phyloP scores from a whole-genome alignment of 805 yeast species.

The Candida koratica region DNA sequence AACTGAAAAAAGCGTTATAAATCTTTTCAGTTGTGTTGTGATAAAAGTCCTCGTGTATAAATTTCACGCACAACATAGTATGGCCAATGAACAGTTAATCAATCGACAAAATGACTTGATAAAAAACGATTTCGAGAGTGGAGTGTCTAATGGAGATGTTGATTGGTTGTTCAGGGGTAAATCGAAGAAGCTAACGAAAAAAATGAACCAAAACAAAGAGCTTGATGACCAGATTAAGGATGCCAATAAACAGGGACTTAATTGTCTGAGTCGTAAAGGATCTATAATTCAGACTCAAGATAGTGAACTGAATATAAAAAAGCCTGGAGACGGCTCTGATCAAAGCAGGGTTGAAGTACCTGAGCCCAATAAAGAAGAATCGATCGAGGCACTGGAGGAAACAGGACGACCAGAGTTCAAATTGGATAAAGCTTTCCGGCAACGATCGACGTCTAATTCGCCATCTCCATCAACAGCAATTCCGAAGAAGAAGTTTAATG shows the following conservation, averaged over 20 bases:
- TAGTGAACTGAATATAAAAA: neutral
- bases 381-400: too few relatives aligned
- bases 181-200: slow-evolving; percentile 52
- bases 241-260: slow-evolving; percentile 1
- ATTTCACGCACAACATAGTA: slow-evolving; percentile 3
- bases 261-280: neutral
- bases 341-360: neutral
- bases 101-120: slow-evolving; percentile 7
- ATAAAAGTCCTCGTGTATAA: too few relatives aligned
- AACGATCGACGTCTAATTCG: slow-evolving; percentile 12
- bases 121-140: slow-evolving; percentile 30
- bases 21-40: too few relatives aligned
- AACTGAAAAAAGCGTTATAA: too few relatives aligned
- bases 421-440: slow-evolving; percentile 13
- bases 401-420: slow-evolving; percentile 9
- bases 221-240: slow-evolving; percentile 9
- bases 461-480: too few relatives aligned
- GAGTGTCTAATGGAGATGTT: slow-evolving; percentile 71
- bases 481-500: slow-evolving; percentile 10
- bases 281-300: neutral
- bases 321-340: neutral
- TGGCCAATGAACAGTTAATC: slow-evolving; percentile 7
- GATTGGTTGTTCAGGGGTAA: slow-evolving; percentile 86
- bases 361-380: slow-evolving; percentile 1
- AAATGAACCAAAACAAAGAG: slow-evolving; percentile 23